Base-by-base conservation (phyloP, 176 grass and related monocot genomes). In the Rhynchospora tenuis region DNA sequence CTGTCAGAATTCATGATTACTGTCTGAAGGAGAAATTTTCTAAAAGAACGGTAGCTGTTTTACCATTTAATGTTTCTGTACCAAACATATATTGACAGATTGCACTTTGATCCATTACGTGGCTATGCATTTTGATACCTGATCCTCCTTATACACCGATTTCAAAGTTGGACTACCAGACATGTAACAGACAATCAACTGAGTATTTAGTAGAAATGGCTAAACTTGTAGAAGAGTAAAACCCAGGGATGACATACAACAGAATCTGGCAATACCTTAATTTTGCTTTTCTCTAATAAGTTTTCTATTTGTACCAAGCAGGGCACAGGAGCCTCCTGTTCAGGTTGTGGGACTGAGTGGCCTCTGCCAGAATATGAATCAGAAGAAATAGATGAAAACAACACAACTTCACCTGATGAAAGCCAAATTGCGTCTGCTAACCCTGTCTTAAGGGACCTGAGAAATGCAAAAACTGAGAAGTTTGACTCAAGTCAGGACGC, bases 11-110 rank as follows among this genome's bases (percentile, higher is more conserved):
- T 82, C 95, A 98, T 60, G 81, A 87, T 73, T 98, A 98, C 80
- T 95, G 95, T 87, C 31, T 95, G 51, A 91, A 87, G 84, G 91
- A 94, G 91, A 98, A 93, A 90, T 89, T 93, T 87, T 87, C 91
- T 20, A 73, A 84, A 16, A 65, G 75, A 31, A 93, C 80, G 92
- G 95, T 95, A 84, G 10, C 22, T 17, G 5, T 0, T 56, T 61
- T 29, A 9, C 6, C n/a, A 0, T 86, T 42, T 29, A 15, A 31
- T 9, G 2, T 19, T 71, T 7, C 5, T 51, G 7, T 77, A 33
- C 47, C 12, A 62, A 51, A 59, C 62, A 28, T 2, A 52, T 50
- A 46, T 54, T 66, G 6, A 42, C 15, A 31, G 38, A 8, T 50
- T 84, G 67, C 58, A 59, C 67, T 55, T 84, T 27, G 43, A 60